Evolutionary conservation across 495 filamentous ascomycete species (phyloP).

Genomic region (Tuber indicum): DNA sequence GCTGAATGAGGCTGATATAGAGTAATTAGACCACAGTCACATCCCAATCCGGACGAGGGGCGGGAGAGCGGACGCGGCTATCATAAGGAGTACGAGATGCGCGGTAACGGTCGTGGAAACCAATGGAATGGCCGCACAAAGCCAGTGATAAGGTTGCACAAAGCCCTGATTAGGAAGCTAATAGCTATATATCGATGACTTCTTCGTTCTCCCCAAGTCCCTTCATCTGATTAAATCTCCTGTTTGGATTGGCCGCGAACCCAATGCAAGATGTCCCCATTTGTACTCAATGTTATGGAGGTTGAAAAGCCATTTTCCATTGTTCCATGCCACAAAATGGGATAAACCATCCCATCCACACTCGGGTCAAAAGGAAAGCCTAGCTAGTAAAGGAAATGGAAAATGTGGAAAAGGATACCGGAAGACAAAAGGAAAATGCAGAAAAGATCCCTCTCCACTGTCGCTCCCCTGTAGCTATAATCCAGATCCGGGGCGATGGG

Average conservation of each 20-base stretch:
- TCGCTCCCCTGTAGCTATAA: conserved; percentile 23
- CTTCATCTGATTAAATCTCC: background rate
- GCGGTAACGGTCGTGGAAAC: no score
- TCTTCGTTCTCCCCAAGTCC: background rate
- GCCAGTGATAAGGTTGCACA: no score
- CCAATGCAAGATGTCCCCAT: background rate
- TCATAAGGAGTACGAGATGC: no score
- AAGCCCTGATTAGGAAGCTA: background rate
- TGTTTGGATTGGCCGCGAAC: background rate
- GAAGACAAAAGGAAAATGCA: background rate
- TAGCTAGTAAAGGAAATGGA: background rate
- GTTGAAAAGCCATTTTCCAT: background rate
- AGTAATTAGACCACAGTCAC: no score
- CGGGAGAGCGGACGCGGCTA: no score
- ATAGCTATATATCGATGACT: background rate
- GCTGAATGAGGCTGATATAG: no score
- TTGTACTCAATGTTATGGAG: background rate
- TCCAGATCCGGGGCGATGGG: conserved; percentile 28
- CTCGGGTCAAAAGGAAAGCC: background rate
- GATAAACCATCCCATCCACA: background rate
- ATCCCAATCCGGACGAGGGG: no score
- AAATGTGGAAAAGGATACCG: background rate
- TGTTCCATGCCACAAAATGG: background rate
- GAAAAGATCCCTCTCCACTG: conserved; percentile 7
- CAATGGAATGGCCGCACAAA: no score